These are phyloP conservation scores for Fusarium burgessii DNA, from an alignment of 2,329 filamentous ascomycete species.

Conservation along the genomic window DNA sequence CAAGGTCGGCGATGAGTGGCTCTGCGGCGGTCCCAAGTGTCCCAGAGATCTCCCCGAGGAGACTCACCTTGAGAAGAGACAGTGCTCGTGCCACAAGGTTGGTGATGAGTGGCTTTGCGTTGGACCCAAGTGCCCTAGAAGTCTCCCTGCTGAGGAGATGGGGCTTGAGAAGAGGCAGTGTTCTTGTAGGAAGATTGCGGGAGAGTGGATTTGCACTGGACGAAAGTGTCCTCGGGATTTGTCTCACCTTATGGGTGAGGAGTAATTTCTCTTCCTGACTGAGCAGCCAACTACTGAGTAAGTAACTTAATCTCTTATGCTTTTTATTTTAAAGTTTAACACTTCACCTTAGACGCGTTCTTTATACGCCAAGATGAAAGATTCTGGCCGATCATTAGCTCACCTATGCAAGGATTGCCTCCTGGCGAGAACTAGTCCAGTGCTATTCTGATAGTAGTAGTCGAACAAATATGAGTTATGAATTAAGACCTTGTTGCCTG, in stretches of 20 bases:
- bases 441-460: accelerated
- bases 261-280: neutral
- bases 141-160: neutral
- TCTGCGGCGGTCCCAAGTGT: conserved; percentile 11
- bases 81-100: conserved; percentile 14
- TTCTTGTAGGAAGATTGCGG: neutral
- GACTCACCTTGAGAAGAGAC: neutral
- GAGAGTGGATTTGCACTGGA: neutral
- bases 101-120: conserved; percentile 7
- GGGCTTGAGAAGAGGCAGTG: neutral
- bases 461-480: neutral
- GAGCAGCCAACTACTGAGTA: neutral
- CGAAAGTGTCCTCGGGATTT: neutral
- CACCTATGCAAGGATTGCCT: neutral
- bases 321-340: no score
- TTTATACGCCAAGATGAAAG: neutral
- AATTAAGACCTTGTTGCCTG: accelerated
- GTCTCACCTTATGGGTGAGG: neutral
- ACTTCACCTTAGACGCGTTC: neutral
- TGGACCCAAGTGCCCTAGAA: conserved; percentile 3
- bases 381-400: neutral
- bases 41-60: conserved; percentile 1
- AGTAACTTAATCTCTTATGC: neutral
- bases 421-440: neutral
- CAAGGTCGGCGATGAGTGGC: conserved; percentile 11